Percentiles rank a stretch among this genome's conserved stretches.
Evolutionary conservation across 176 grass and related monocot genomes (phyloP).

Genomic region (Avena eriantha): DNA sequence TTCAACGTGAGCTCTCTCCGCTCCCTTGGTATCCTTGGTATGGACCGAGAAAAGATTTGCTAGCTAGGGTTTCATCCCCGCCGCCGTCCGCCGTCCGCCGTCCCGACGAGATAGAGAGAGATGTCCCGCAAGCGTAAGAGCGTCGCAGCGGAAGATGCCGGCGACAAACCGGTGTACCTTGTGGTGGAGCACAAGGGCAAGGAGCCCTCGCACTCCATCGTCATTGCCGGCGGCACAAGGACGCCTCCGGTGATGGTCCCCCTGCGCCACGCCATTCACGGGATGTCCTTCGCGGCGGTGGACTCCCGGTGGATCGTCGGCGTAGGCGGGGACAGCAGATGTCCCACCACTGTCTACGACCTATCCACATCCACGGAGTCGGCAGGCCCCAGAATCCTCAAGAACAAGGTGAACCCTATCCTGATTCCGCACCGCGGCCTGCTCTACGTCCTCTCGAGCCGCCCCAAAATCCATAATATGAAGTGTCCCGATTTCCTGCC

Average conservation of each 20-base stretch:
- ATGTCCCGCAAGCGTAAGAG: background rate
- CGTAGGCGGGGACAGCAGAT: background rate
- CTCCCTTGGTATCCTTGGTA: too few relatives aligned
- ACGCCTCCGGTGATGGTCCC: background rate
- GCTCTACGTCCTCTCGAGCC: background rate
- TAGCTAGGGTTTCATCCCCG: too few relatives aligned
- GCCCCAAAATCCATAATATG: background rate
- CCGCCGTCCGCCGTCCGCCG: too few relatives aligned
- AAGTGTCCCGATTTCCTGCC: background rate
- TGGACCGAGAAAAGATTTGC: too few relatives aligned
- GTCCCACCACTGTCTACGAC: background rate
- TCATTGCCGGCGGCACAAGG: background rate
- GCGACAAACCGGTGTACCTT: background rate
- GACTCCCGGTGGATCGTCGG: slow-evolving; percentile 14
- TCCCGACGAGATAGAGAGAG: background rate
- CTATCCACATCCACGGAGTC: background rate
- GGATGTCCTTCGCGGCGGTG: background rate
- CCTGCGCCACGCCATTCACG: background rate
- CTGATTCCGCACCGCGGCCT: background rate
- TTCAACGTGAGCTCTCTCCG: too few relatives aligned
- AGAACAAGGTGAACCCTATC: background rate
- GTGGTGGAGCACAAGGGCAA: background rate
- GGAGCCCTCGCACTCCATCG: background rate
- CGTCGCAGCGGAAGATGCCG: background rate
- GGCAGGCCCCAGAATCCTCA: background rate